Evolutionary conservation across 2,329 filamentous ascomycete species (phyloP).

Genomic region (Sphaerulina populicola): DNA sequence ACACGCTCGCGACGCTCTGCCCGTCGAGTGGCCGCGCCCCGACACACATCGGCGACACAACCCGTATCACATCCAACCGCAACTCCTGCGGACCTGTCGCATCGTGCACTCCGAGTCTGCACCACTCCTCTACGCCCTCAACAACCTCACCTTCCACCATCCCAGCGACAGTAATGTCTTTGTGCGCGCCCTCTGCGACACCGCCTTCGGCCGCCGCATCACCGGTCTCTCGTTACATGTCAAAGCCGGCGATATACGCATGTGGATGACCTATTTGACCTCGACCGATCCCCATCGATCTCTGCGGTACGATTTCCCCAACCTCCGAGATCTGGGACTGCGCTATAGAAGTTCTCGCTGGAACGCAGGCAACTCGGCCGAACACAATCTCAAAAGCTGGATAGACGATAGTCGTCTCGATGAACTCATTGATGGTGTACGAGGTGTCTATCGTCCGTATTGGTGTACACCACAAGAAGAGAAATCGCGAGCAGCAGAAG

Average conservation of each 20-base stretch:
- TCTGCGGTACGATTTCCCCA: slow-evolving; percentile 30
- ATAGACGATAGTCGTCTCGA: slow-evolving; percentile 25
- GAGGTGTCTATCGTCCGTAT: slow-evolving; percentile 23
- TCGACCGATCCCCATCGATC: slow-evolving; percentile 26
- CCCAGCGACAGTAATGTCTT: slow-evolving; percentile 36
- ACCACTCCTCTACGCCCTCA: slow-evolving; percentile 32
- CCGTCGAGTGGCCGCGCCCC: slow-evolving; percentile 29
- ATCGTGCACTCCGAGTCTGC: slow-evolving; percentile 30
- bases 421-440: slow-evolving; percentile 28
- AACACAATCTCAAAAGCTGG: slow-evolving; percentile 28
- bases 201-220: slow-evolving; percentile 18
- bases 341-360: slow-evolving; percentile 31
- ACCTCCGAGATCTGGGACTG: slow-evolving; percentile 26
- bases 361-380: slow-evolving; percentile 23
- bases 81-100: slow-evolving; percentile 29
- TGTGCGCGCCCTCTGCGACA: slow-evolving; percentile 27
- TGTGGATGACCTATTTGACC: slow-evolving; percentile 35
- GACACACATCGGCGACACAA: slow-evolving; percentile 8
- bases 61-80: slow-evolving; percentile 24
- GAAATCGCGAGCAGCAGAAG: slow-evolving; percentile 12
- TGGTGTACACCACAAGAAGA: slow-evolving; percentile 11
- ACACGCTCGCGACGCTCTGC: slow-evolving; percentile 22
- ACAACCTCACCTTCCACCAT: slow-evolving; percentile 32
- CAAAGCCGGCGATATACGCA: slow-evolving; percentile 29
- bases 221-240: slow-evolving; percentile 28